Evolutionary conservation across 345 rosid genomes (phyloP).

Genomic region (Eucalyptus decipiens): DNA sequence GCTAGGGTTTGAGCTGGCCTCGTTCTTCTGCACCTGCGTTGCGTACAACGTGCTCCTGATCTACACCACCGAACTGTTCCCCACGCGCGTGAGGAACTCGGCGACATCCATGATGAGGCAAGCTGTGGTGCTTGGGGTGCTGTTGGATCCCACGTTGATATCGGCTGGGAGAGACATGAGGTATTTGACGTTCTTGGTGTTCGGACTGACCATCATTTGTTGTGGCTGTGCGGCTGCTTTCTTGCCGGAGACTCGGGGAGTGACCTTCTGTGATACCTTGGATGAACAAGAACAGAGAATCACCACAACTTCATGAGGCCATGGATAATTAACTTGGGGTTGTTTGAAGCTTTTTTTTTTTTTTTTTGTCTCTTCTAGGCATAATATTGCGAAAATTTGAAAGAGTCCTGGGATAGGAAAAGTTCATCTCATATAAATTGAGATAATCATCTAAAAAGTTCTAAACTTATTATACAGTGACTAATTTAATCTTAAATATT

Average conservation of each 20-base stretch:
- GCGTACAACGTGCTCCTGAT: conserved; percentile 25
- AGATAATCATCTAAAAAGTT: background rate
- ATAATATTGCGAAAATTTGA: background rate
- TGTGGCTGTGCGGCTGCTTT: conserved; percentile 33
- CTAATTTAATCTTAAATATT: accelerated
- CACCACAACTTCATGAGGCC: background rate
- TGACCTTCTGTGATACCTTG: conserved; percentile 19
- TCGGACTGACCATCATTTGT: conserved; percentile 34
- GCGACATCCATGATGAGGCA: conserved; percentile 51
- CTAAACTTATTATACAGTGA: accelerated
- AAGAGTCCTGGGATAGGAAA: background rate
- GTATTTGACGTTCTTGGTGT: conserved; percentile 33
- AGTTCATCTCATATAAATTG: background rate
- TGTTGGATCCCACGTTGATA: conserved; percentile 40
- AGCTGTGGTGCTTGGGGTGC: conserved; percentile 43
- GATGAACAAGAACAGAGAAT: background rate
- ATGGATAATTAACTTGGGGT: background rate
- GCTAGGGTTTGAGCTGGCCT: conserved; percentile 26
- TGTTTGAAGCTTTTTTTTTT: background rate
- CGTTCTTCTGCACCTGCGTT: conserved; percentile 31
- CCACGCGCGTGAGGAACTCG: conserved; percentile 52
- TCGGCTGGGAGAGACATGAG: conserved; percentile 27
- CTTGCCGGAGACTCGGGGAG: conserved; percentile 55
- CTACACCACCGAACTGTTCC: conserved; percentile 49
- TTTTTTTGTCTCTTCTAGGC: background rate